Evolutionary conservation across 371 early-diverging fungal species (phyloP).

Genomic region (Quaeritorhiza haematococci): DNA sequence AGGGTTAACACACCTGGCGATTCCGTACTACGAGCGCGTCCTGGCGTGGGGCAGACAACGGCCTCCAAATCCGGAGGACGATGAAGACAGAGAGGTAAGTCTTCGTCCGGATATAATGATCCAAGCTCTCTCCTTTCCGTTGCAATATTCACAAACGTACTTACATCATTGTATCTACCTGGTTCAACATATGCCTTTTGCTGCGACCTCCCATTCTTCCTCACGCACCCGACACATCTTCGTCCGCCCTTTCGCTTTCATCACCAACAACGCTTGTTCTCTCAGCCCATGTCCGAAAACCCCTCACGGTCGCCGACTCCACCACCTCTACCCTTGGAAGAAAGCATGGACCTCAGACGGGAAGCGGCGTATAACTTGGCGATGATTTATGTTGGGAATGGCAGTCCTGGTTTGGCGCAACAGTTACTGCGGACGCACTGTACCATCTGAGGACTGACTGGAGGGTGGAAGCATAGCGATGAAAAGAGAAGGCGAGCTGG

Average conservation of each 20-base stretch:
- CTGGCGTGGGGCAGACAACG: conserved; percentile 35
- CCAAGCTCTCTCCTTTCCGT: too few species aligned
- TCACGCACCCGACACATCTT: too few species aligned
- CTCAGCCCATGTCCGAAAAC: conserved; percentile 19
- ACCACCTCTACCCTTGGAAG: background rate
- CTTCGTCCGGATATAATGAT: too few species aligned
- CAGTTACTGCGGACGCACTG: conserved; percentile 58
- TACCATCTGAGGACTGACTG: conserved; percentile 46
- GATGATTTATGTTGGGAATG: conserved; percentile 63
- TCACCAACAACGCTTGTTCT: too few species aligned
- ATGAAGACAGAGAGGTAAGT: background rate
- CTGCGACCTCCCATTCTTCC: too few species aligned
- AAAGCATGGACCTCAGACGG: conserved; percentile 25
- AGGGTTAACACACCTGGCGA: conserved; percentile 73
- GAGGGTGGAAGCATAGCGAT: too few species aligned
- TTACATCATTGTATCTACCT: too few species aligned
- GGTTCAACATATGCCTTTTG: too few species aligned
- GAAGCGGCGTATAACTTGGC: conserved; percentile 81
- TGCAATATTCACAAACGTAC: too few species aligned
- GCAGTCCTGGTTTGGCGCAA: conserved; percentile 67
- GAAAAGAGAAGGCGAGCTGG: too few species aligned
- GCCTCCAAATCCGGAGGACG: background rate
- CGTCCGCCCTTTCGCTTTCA: too few species aligned
- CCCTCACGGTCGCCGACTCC: conserved; percentile 1
- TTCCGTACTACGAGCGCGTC: conserved; percentile 73